phyloP scores from a whole-genome alignment of 106 monocot genomes.

The Allium cepa region DNA sequence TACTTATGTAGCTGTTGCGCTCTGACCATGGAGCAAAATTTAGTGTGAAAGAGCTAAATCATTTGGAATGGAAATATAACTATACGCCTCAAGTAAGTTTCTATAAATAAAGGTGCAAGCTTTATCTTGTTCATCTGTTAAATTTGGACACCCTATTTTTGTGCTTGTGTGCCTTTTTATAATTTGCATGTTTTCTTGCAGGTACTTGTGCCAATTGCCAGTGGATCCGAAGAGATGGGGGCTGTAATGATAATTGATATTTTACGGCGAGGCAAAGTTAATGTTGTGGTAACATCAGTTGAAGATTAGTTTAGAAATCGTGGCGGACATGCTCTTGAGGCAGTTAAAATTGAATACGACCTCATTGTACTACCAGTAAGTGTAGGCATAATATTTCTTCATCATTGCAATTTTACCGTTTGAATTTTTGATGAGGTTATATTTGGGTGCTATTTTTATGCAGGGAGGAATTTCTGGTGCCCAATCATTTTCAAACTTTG shows the following conservation, averaged over 20 bases:
- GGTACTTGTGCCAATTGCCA: constrained; percentile 89
- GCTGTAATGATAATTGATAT: constrained; percentile 81
- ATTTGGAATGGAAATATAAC: constrained; percentile 51
- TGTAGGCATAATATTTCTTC: neutral
- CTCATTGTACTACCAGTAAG: constrained; percentile 83
- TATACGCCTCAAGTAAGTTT: constrained; percentile 58
- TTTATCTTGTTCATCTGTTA: neutral
- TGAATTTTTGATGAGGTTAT: neutral
- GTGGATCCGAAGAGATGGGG: constrained; percentile 90
- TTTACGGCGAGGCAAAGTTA: constrained; percentile 58
- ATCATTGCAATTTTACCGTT: too few relatives aligned
- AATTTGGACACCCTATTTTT: neutral
- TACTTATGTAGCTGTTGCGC: constrained; percentile 50
- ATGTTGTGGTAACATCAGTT: constrained; percentile 69
- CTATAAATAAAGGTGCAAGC: neutral
- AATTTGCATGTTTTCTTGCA: constrained; percentile 4
- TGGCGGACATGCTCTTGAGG: constrained; percentile 83
- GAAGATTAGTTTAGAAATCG: constrained; percentile 62
- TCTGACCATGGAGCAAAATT: constrained; percentile 63
- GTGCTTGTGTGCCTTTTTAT: neutral
- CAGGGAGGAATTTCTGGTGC: constrained; percentile 14
- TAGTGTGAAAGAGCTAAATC: constrained; percentile 53
- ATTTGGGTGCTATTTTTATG: neutral
- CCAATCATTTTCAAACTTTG: constrained; percentile 41
- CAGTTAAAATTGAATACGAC: constrained; percentile 51